Conservation (phyloP, 139 green algal genomes). For the Bryopsis sp. region DNA sequence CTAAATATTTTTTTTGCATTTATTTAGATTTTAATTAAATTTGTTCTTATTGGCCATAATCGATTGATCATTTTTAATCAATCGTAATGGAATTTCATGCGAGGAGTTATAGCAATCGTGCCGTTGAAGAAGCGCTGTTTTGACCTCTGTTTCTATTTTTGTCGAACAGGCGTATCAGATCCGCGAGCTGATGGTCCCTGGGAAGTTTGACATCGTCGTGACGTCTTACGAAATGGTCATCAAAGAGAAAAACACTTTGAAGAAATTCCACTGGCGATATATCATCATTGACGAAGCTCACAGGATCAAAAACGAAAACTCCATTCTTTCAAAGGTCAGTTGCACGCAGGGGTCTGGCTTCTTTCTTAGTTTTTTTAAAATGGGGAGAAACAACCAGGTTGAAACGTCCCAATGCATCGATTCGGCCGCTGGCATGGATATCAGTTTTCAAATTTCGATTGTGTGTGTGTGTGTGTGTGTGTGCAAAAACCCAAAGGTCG, state of each 20-base stretch:
- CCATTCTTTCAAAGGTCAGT: slow-evolving; percentile 72
- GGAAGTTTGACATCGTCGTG: slow-evolving; percentile 90
- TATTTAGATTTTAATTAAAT: no score
- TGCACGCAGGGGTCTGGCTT: neutral
- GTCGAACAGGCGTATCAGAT: slow-evolving; percentile 3
- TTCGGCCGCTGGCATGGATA: no score
- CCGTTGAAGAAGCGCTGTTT: neutral
- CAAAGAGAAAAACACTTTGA: slow-evolving; percentile 95
- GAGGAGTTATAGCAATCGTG: neutral
- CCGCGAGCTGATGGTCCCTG: slow-evolving; percentile 36
- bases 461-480: slow-evolving; percentile 14
- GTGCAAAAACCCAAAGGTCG: slow-evolving; percentile 47
- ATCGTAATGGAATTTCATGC: no score
- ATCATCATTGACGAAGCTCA: slow-evolving; percentile 99
- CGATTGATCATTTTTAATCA: no score
- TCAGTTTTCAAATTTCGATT: neutral
- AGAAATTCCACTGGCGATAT: slow-evolving; percentile 94
- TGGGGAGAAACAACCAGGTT: neutral
- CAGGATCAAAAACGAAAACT: slow-evolving; percentile 99
- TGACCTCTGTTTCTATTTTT: neutral
- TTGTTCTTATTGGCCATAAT: no score
- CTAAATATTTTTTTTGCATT: no score
- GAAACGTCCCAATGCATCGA: no score
- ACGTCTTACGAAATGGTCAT: slow-evolving; percentile 99
- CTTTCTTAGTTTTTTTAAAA: neutral